Evolutionary conservation across 345 rosid species (phyloP), one percentile per base, ranked within the genome.

Genomic region (Rhizophora mangle): DNA sequence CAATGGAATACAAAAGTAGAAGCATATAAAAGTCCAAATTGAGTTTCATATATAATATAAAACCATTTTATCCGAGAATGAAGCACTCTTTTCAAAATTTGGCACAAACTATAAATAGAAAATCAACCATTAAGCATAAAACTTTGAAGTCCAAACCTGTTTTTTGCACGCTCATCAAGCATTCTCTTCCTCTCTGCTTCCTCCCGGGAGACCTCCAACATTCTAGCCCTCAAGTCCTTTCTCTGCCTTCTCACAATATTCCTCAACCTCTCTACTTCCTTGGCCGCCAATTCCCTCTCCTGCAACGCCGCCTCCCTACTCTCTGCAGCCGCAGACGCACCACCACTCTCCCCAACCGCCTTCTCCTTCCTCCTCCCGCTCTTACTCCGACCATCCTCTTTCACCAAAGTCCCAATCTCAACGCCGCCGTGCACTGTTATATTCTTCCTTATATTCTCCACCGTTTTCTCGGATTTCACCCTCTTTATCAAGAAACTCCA

Each of bases 111-210:
- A 34, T 34, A 13, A 43, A 43, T 43, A 13, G 18, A 11, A 43
- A 43, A 43, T 43, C 49, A 43, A 19, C 49, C 49, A 43, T 57
- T 7, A 32, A 32, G 65, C 21, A 37, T 22, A 13, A 9, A 62
- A 11, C 15, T 6, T 27, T 15, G 27, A 54, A 29, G 37, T 34
- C 24, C 68, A 71, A 55, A 93, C 96, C 97, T 91, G 83, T 89
- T 89, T 83, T 89, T 91, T 9, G 95, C 83, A 46, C 93, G 87
- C 74, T 91, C 97, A 39, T 89, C 97, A 60, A 94, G 88, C 98
- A 94, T 87, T 75, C 97, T 82, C 84, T 91, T 94, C 67, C 98
- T 68, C 76, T 94, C 96, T 5, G 95, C 91, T 80, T 91, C 96
- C 84, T 91, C 98, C 80, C 93, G 88, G 0, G 98, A 85, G 24